Conservation (phyloP, 768 basidiomycete genomes). For the Rhodocollybia butyracea region DNA sequence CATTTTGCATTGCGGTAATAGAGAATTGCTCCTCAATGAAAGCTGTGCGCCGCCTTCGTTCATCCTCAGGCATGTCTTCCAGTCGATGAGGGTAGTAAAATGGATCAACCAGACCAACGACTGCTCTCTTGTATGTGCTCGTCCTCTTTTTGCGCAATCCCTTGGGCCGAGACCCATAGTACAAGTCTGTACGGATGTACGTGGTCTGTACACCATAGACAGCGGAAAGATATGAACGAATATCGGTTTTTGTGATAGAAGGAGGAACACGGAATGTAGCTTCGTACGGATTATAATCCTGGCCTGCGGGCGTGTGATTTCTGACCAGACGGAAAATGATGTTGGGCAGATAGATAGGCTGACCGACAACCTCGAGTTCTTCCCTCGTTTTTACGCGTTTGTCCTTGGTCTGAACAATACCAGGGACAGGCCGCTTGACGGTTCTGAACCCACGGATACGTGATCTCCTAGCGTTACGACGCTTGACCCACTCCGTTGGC, state of each 20-base stretch:
- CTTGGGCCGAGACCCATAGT: conserved; percentile 44
- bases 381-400: conserved; percentile 27
- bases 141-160: conserved; percentile 32
- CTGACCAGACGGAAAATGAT: conserved; percentile 78
- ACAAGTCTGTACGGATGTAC: conserved; percentile 95
- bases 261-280: conserved; percentile 93
- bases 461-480: conserved; percentile 53
- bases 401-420: background rate
- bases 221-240: conserved; percentile 79
- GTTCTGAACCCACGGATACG: conserved; percentile 65
- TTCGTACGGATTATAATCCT: conserved; percentile 91
- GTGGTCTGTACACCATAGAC: conserved; percentile 89
- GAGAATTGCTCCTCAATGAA: conserved; percentile 4
- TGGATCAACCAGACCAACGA: conserved; percentile 87
- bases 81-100: conserved; percentile 88
- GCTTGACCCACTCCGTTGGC: conserved; percentile 58
- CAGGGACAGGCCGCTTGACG: conserved; percentile 22
- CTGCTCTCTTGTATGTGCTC: conserved; percentile 84
- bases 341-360: conserved; percentile 88
- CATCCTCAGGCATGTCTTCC: conserved; percentile 60
- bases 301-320: conserved; percentile 71
- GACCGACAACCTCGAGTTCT: conserved; percentile 63
- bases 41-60: background rate
- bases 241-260: conserved; percentile 88
- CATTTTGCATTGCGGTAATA: background rate